Evolutionary conservation across 2,329 filamentous ascomycete species (phyloP).

Genomic region (Simplicillium aogashimaense): DNA sequence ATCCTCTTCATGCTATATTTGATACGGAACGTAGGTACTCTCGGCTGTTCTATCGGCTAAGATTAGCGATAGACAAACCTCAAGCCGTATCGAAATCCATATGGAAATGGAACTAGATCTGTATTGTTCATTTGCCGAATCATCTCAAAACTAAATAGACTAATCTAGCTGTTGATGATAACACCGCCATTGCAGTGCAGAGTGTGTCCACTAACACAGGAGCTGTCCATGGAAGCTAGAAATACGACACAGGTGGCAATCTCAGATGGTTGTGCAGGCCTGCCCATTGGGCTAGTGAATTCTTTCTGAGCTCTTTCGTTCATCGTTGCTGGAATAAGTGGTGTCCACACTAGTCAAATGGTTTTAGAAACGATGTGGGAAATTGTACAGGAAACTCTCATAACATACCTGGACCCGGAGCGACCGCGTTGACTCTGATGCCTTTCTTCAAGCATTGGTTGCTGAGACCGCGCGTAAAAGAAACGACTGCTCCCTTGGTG

Average conservation of each 20-base stretch:
- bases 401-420: slow-evolving; percentile 52
- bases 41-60: too few species aligned
- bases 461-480: slow-evolving; percentile 68
- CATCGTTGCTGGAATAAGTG: slow-evolving; percentile 67
- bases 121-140: too few species aligned
- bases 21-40: too few species aligned
- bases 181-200: slow-evolving; percentile 43
- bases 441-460: slow-evolving; percentile 65
- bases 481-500: slow-evolving; percentile 68
- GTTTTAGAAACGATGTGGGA: too few species aligned
- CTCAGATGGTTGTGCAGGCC: slow-evolving; percentile 71
- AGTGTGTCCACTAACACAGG: slow-evolving; percentile 62
- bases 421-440: slow-evolving; percentile 68
- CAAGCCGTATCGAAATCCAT: too few species aligned
- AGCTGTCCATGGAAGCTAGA: slow-evolving; percentile 64
- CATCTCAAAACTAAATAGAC: too few species aligned
- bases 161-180: slow-evolving; percentile 34
- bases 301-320: slow-evolving; percentile 58
- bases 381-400: too few species aligned
- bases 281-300: slow-evolving; percentile 65
- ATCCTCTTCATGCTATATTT: too few species aligned
- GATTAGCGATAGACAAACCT: too few species aligned
- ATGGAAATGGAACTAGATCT: too few species aligned
- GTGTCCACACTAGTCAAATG: slow-evolving; percentile 60
- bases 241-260: slow-evolving; percentile 77